Evolutionary conservation across 1,284 basidiomycete genomes (phyloP), one percentile per base, ranked within the genome.

Genomic region (Dichomitus squalens): DNA sequence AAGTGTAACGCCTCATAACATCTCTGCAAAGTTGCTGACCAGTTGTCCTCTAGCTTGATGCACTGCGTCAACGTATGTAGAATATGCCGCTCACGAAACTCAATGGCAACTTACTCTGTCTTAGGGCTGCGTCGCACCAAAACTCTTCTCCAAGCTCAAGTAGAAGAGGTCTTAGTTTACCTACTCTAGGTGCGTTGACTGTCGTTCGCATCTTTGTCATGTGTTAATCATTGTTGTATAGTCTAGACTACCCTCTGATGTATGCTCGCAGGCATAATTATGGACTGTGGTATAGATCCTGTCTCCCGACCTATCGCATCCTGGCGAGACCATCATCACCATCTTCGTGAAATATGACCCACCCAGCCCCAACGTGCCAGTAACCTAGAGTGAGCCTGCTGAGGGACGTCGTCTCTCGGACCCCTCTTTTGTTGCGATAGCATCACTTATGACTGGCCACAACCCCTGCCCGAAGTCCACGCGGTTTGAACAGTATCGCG

Each of bases 1-100:
- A 35, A 59, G 61, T 60, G 20, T 23, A 14, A 7, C 89, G 74
- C 67, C 58, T 77, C 79, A 27, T 52, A 53, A 51, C 36, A 9
- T 38, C 48, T 7, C 44, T 31, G 52, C 83, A 80, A 81, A 83
- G 74, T 58, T 59, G 59, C 55, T 57, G 12, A 59, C 27, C 20
- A 4, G 3, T 16, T 16, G 1, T 21, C 56, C 21, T 46, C 51
- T 64, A 92, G 90, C 75, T 81, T 92, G 84, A 93, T 95, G 91
- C 92, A 94, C 77, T 94, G 92, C 69, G 89, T 87, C 61, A 91
- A 95, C 66, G 91, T 93, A 75, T 57, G 87, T 79, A 46, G 6
- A 18, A 16, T 41, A 41, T 38, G 27, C 23, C 49, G 5, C 16
- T 18, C 35, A 18, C 33, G 25, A 21, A 49, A n/a, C n/a, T 31